Evolutionary conservation across 2,329 filamentous ascomycete genomes (phyloP), one percentile per base, ranked within the genome.

Genomic region (Fusarium luffae): DNA sequence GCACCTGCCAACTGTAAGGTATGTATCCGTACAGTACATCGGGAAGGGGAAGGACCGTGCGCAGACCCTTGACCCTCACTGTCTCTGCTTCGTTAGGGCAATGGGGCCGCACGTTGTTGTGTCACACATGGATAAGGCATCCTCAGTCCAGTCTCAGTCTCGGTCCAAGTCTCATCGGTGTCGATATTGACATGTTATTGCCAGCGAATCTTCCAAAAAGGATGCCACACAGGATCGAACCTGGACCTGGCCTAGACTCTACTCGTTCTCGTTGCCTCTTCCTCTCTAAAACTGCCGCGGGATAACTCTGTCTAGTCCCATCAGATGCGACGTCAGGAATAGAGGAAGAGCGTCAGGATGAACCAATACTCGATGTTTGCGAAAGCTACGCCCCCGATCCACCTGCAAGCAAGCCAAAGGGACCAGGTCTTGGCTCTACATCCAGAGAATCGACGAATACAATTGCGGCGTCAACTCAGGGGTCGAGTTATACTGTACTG

Each of bases 51-150:
- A 44, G 68, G 59, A 48, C 70, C 70, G 70, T 74, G 72, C 72
- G 64, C 59, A 37, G 60, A 49, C 48, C 62, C 67, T 64, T 66
- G 63, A 61, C 56, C 48, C 49, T 59, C 48, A 75, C 72, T 74
- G 70, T 74, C 54, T 60, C 54, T 58, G 64, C 67, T 69, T 72
- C 62, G 62, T 71, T 74, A 66, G 72, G 70, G 66, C 62, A 72
- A 72, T 74, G 70, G 65, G 71, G 69, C 72, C 70, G 72, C 62
- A 71, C 56, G 60, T 69, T 63, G 48, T 66, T 71, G 69, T 71
- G 70, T 75, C 69, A 74, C 72, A 69, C 60, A 68, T 60, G 54
- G 61, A 60, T 41, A 65, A 65, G 52, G 52, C 57, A 54, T 63
- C 59, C 50, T 40, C 54, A 56, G 57, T 37, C 34, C 34, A 27